Evolutionary conservation across 176 grass and related monocot genomes (phyloP), one percentile per base, ranked within the genome.

Genomic region (Alloteropsis semialata): DNA sequence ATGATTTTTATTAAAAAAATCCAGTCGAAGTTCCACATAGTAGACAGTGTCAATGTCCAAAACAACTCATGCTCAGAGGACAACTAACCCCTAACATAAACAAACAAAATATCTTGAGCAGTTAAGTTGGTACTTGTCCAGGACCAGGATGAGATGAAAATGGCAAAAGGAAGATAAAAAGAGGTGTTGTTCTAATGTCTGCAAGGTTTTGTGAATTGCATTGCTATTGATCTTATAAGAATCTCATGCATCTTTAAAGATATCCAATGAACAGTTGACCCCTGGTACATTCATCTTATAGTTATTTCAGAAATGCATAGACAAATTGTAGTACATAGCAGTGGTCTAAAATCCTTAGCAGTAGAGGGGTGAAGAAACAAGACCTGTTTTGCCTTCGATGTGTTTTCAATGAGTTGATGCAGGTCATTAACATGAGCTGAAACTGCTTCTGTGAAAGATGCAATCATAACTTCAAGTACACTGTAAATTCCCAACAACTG

Each of bases 351-450:
- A 41, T 58, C 3, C 6, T 38, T 49, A 65, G 61, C 29, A 86
- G 56, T 19, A 83, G 27, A n/a, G 46, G 9, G 69, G n/a, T 77
- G 49, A 59, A 57, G 73, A 81, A 84, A 79, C 8, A 51, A 67
- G 22, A 98, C 96, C 96, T 98, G 96, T 62, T 98, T 95, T 89
- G 92, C 84, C 87, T 91, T 98, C 77, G 89, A 53, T 85, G 87
- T 89, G 79, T 79, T 87, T 67, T 93, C 96, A 53, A 93, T 85
- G 25, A 98, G 92, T 41, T 85, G 82, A 85, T 98, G 96, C 65
- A 98, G 84, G 82, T 98, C 96, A 74, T 83, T 85, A 76, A 93
- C 65, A 82, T 95, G 96, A 73, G 87, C 84, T 8, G 88, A 78
- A 85, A 86, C 75, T 54, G 96, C 70, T 48, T 92, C 91, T 28